A percentile compares a stretch with the other conserved stretches of the same genome.
phyloP scores from a whole-genome alignment of 1,284 basidiomycete species.

The Heterobasidion occidentale region DNA sequence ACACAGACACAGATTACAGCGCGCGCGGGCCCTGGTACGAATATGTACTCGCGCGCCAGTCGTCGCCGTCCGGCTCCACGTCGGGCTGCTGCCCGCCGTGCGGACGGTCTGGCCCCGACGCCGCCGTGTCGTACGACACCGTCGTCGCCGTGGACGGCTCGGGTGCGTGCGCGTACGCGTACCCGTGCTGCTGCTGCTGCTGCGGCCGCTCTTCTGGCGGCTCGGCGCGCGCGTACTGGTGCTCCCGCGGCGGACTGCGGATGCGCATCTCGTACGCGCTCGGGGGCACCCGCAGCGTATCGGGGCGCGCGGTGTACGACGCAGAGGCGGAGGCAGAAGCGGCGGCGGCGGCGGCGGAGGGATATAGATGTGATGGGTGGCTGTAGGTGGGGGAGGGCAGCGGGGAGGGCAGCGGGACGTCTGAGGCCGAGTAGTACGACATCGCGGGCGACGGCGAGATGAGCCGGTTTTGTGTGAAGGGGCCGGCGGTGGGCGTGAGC shows the following conservation, averaged over 20 bases:
- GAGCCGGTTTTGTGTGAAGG: background rate
- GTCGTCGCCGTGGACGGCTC: background rate
- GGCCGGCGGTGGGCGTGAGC: background rate
- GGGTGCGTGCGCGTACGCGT: background rate
- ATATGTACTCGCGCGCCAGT: background rate
- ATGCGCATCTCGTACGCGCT: conserved; percentile 48
- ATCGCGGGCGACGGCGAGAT: conserved; percentile 19
- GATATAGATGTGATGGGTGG: conserved; percentile 12
- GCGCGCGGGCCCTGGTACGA: background rate
- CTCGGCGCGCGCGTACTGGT: background rate
- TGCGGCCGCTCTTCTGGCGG: background rate
- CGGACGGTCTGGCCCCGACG: background rate
- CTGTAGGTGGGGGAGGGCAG: conserved; percentile 43
- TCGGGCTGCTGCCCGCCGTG: background rate
- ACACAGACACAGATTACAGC: background rate
- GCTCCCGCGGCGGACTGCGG: conserved; percentile 21
- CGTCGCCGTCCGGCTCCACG: background rate
- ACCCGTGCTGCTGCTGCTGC: background rate
- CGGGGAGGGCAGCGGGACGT: conserved; percentile 56
- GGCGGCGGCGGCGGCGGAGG: conserved; percentile 1
- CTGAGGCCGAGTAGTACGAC: conserved; percentile 69
- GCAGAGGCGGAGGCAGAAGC: conserved; percentile 9
- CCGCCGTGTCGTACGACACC: background rate
- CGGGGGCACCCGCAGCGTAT: conserved; percentile 3
- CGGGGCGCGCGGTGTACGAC: conserved; percentile 6